Conservation (phyloP, 2,329 filamentous ascomycete genomes). For the Aspergillus brasiliensis region DNA sequence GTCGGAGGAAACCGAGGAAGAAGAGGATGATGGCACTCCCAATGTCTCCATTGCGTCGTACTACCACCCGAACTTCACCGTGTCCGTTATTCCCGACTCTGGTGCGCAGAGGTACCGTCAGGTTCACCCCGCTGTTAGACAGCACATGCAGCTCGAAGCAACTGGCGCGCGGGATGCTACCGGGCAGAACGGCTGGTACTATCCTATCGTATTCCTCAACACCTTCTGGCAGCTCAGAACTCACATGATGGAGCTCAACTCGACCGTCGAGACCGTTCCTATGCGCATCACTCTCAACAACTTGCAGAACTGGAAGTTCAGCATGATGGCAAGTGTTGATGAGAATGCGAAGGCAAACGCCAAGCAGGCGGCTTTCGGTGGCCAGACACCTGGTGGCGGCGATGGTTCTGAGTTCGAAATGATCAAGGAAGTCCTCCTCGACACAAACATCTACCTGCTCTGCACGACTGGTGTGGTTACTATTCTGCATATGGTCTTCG, state of each 20-base stretch:
- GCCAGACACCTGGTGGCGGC: slow-evolving; percentile 71
- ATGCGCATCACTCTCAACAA: slow-evolving; percentile 83
- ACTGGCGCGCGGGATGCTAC: slow-evolving; percentile 79
- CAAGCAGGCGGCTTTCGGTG: slow-evolving; percentile 73
- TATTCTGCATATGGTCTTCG: slow-evolving; percentile 90
- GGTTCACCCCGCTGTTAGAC: slow-evolving; percentile 72
- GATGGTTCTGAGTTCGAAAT: slow-evolving; percentile 95
- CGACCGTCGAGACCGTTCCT: slow-evolving; percentile 79
- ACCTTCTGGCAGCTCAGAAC: slow-evolving; percentile 94
- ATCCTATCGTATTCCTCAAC: slow-evolving; percentile 87
- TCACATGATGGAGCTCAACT: slow-evolving; percentile 90
- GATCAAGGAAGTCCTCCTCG: slow-evolving; percentile 91
- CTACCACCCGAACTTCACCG: slow-evolving; percentile 92
- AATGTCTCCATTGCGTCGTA: slow-evolving; percentile 78
- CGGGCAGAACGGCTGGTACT: slow-evolving; percentile 91
- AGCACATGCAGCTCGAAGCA: slow-evolving; percentile 77
- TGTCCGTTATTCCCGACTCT: slow-evolving; percentile 81
- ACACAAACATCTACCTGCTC: slow-evolving; percentile 91
- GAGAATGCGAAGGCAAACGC: slow-evolving; percentile 82
- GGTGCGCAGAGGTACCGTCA: slow-evolving; percentile 68
- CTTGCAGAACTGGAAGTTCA: slow-evolving; percentile 86
- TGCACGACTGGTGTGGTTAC: slow-evolving; percentile 81
- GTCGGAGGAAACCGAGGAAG: slow-evolving; percentile 51
- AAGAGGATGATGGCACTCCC: slow-evolving; percentile 56
- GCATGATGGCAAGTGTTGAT: slow-evolving; percentile 79